Base-by-base conservation (phyloP, 768 basidiomycete genomes). In the Leccinum obscurum region DNA sequence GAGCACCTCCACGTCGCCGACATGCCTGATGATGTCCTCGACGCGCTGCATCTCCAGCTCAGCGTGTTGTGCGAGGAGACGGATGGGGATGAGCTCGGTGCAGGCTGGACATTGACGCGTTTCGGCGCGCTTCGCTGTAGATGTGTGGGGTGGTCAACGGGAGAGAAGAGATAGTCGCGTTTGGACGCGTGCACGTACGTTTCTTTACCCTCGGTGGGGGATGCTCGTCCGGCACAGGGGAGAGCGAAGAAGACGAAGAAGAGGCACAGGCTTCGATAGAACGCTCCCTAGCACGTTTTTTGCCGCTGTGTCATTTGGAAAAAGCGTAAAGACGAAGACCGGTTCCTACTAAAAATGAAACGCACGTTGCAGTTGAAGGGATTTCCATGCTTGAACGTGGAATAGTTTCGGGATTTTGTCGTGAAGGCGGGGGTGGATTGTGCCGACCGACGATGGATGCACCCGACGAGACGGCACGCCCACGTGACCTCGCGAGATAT, bases 101-200 rank as follows among this genome's bases (percentile, higher is more conserved):
- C 91, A 93, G 41, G 88, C 83, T 2, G 91, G 92, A 68, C 91
- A 93, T 60, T 77, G 77, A 59, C 85, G 79, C 3, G 89, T 93
- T 69, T 92, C 90, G 17, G 87, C 90, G 49, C 87, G 84, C 70
- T 85, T 89, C 4, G 80, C 89, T 90, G 59, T 54, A 55, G 28
- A 28, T 28, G 28, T 28, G 28, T 28, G 28, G 28, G 28, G n/a
- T 20, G 54, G 48, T 50, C 49, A 50, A 61, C 10, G 60, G 52
- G 52, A 4, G 34, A 11, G 32, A 34, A 34, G 30, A 24, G 10
- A 49, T 6, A 24, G 7, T 44, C 11, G n/a, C 3, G 37, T 30
- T 32, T 39, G 11, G 22, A 35, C 34, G 46, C 49, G 54, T 55
- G 46, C 50, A 74, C 81, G 64, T 67, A 83, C 84, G 72, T 77